Percentiles rank a stretch among this genome's conserved stretches.
Evolutionary conservation across 148 eudicot genomes (phyloP).

Genomic region (Mesembryanthemum crystallinum): DNA sequence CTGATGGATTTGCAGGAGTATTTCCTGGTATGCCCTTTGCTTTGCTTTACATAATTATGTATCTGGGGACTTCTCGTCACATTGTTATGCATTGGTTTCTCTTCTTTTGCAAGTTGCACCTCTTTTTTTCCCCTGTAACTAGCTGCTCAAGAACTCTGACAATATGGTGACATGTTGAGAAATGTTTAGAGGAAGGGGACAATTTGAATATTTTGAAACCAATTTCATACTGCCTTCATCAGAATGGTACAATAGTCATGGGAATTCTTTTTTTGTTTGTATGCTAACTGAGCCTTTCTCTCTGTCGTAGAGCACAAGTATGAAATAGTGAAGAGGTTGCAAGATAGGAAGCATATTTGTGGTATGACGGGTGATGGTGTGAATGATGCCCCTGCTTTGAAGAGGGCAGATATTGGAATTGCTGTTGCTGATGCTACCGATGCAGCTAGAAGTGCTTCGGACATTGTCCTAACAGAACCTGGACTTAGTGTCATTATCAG

Average conservation of each 20-base stretch:
- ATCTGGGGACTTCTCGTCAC: not conserved
- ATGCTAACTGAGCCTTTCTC: conserved; percentile 5
- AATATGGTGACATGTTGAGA: too few relatives aligned
- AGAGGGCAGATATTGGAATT: conserved; percentile 74
- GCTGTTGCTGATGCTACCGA: conserved; percentile 78
- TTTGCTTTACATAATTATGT: not conserved
- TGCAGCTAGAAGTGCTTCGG: conserved; percentile 72
- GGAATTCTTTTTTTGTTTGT: not conserved
- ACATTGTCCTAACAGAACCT: conserved; percentile 78
- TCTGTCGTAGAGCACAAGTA: conserved; percentile 60
- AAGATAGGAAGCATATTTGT: conserved; percentile 69
- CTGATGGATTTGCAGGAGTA: conserved; percentile 65
- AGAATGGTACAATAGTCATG: not conserved
- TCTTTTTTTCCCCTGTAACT: not conserved
- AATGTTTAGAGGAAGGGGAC: not conserved
- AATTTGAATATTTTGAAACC: not conserved
- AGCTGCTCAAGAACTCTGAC: too few relatives aligned
- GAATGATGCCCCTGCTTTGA: conserved; percentile 84
- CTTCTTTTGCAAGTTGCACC: not conserved
- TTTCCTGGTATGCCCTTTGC: conserved; percentile 45
- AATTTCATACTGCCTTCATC: not conserved
- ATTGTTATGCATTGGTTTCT: not conserved
- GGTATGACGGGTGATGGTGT: conserved; percentile 95
- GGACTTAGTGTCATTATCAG: conserved; percentile 74
- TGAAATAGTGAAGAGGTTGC: conserved; percentile 73